Evolutionary conservation across 441 rosid species (phyloP).

Genomic region (Pelargonium myrrhifolium): DNA sequence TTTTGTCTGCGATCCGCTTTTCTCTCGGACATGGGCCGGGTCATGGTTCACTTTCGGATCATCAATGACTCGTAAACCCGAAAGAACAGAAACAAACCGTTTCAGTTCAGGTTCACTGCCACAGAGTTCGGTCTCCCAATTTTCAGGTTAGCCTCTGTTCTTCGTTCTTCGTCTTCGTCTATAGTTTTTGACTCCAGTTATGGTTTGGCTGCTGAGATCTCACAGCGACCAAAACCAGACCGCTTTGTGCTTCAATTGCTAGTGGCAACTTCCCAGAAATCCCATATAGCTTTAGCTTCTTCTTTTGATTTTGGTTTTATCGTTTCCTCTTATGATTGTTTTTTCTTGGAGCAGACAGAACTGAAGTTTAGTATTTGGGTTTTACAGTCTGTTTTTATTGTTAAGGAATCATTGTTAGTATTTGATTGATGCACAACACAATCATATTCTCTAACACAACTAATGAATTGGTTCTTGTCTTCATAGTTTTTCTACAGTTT

Average conservation of each 20-base stretch:
- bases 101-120: not conserved
- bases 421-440: constrained; percentile 3
- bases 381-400: not conserved
- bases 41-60: not conserved
- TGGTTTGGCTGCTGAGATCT: not conserved
- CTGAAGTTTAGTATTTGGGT: not conserved
- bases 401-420: too few relatives aligned
- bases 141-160: constrained; percentile 1
- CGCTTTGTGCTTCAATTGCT: not conserved
- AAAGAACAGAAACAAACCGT: not conserved
- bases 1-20: constrained; percentile 3
- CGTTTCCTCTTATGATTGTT: not conserved
- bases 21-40: constrained; percentile 2
- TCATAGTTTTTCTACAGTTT: not conserved
- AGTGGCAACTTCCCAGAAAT: not conserved
- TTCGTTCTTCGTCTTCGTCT: not conserved
- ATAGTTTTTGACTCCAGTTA: not conserved
- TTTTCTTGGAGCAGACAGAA: not conserved
- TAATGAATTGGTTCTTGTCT: not conserved
- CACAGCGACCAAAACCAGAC: not conserved
- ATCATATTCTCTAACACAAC: not conserved
- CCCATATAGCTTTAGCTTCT: not conserved
- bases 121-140: not conserved
- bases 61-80: not conserved
- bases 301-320: not conserved